Percentiles rank a stretch among this genome's conserved stretches.
phyloP scores from a whole-genome alignment of 2,329 filamentous ascomycete genomes.

The Macrophomina tecta region DNA sequence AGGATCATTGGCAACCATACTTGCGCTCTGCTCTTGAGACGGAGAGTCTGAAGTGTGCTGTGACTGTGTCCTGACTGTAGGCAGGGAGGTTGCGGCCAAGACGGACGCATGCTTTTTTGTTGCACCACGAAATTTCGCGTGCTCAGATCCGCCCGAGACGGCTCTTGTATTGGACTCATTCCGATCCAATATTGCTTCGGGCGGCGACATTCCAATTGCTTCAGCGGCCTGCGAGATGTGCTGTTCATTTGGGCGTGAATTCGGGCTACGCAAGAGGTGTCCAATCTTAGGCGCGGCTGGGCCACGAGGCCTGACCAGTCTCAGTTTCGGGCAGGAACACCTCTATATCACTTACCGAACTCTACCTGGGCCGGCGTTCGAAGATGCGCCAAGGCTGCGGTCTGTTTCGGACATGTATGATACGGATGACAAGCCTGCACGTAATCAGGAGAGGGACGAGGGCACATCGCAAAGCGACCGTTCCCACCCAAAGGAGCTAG shows the following conservation, averaged over 20 bases:
- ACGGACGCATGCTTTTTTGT: not conserved
- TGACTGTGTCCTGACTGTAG: not conserved
- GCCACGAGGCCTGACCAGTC: not conserved
- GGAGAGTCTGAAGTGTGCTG: not conserved
- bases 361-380: not conserved
- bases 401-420: not conserved
- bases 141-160: not conserved
- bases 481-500: slow-evolving; percentile 1
- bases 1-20: not conserved
- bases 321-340: slow-evolving; percentile 2
- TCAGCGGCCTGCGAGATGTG: not conserved
- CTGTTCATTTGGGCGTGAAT: not conserved
- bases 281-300: not conserved
- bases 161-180: not conserved
- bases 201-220: not conserved
- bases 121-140: not conserved
- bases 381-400: not conserved
- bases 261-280: not conserved
- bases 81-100: not conserved
- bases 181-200: not conserved
- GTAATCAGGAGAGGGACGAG: not conserved
- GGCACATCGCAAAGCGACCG: not conserved
- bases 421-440: not conserved
- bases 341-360: slow-evolving; percentile 1
- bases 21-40: not conserved